Evolutionary conservation across 1,139 yeast genomes (phyloP), one percentile per base, ranked within the genome.

Genomic region (Debaryomyces udenii): DNA sequence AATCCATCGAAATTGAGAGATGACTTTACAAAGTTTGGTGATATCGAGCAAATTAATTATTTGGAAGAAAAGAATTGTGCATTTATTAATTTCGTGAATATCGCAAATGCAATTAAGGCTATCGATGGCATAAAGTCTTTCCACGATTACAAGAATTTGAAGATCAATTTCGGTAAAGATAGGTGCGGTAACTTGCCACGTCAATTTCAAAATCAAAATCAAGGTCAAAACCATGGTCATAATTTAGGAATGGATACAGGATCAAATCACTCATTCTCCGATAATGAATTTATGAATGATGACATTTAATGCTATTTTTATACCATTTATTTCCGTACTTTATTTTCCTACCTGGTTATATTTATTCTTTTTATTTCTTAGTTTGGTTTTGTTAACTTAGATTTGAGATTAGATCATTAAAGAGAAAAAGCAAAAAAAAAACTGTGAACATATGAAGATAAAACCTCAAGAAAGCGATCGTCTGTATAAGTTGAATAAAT

Each of bases 181-280:
- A 76, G 96, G 56, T 93, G 98, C 65, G 97, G 95, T 22, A 88
- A 89, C 59, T 76, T 84, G 48, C 90, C 90, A 45, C 76, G 83
- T 53, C 75, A 70, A 52, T 70, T 70, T 47, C 74, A 68, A 52
- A 58, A 55, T 43, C 69, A 66, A 48, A 51, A 50, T 31, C 55
- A 55, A 37, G 43, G 45, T 0, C 42, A 41, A 27, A 31, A 23
- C 24, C 39, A 35, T 27, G 38, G 40, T 16, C 23, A 40, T 29
- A 29, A 18, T 26, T 30, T 16, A 17, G 52, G 52, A 20, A 46
- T 58, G 27, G 62, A 58, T 31, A 53, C 47, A 40, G 52, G 48
- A n/a, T 60, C 63, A 14, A 53, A 51, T 24, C 53, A 53, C 31
- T 56, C 66, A 11, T 59, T 55, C 41, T 60, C 66, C n/a, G 67